Percentiles rank a stretch among this genome's conserved stretches.
These are phyloP conservation scores for Colletotrichum musicola DNA, from an alignment of 2,329 filamentous ascomycete species.

Conservation along the genomic window DNA sequence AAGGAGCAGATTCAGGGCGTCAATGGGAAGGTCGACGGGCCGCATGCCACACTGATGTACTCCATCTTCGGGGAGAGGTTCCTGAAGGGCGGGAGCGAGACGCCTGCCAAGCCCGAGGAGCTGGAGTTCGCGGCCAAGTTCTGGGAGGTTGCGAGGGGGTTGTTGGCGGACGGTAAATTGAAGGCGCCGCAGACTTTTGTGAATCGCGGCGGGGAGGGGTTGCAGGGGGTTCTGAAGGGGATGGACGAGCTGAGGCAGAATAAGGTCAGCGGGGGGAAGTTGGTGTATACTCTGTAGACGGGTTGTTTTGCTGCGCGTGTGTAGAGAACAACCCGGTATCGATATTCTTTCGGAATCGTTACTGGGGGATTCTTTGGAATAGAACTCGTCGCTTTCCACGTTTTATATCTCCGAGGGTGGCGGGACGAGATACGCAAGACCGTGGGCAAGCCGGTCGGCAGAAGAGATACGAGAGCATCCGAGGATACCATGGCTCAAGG, in stretches of 20 bases:
- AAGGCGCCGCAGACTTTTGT: conserved; percentile 49
- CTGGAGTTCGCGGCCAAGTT: conserved; percentile 53
- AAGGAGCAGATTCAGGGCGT: conserved; percentile 55
- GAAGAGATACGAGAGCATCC: no score
- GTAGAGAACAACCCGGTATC: no score
- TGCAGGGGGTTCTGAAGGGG: conserved; percentile 48
- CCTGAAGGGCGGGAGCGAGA: conserved; percentile 33
- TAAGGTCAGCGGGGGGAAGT: conserved; percentile 40
- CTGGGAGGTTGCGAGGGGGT: conserved; percentile 47
- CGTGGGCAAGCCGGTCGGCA: no score
- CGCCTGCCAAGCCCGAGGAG: conserved; percentile 47
- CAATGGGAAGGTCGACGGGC: conserved; percentile 50
- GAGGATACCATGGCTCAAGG: no score
- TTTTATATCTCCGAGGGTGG: no score
- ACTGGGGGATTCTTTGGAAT: no score
- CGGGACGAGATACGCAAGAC: no score
- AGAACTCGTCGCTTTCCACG: no score
- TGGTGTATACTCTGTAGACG: neutral
- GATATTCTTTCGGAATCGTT: no score
- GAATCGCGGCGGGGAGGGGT: conserved; percentile 45
- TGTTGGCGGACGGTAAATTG: conserved; percentile 52
- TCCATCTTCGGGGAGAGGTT: conserved; percentile 54
- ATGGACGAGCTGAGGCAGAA: conserved; percentile 1
- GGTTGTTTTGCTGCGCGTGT: no score
- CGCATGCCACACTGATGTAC: conserved; percentile 52